Evolutionary conservation across 768 basidiomycete genomes (phyloP).

Genomic region (Jaapia argillacea): DNA sequence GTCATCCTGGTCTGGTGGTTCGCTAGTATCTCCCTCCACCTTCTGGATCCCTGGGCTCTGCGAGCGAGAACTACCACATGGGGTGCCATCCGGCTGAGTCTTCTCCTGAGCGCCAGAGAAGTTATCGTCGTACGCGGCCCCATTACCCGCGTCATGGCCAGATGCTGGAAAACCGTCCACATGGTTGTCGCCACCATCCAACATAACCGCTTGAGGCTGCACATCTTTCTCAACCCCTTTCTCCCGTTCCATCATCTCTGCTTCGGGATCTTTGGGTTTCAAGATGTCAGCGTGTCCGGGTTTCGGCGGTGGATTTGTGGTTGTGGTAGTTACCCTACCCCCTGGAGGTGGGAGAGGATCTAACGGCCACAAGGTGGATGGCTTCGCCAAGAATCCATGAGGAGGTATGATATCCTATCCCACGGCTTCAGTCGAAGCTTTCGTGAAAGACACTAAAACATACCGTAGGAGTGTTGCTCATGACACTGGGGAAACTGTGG

Average conservation of each 20-base stretch:
- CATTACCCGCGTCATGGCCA: neutral
- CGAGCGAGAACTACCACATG: neutral
- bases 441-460: slow-evolving; percentile 8
- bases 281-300: slow-evolving; percentile 42
- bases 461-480: slow-evolving; percentile 56
- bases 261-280: slow-evolving; percentile 21
- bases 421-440: too few relatives aligned
- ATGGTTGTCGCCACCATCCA: neutral
- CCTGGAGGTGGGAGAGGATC: slow-evolving; percentile 24
- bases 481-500: slow-evolving; percentile 71
- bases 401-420: slow-evolving; percentile 57
- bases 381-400: slow-evolving; percentile 52
- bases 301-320: slow-evolving; percentile 32
- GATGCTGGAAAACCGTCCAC: neutral
- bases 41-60: neutral
- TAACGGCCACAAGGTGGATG: slow-evolving; percentile 48
- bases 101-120: neutral
- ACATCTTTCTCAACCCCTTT: neutral
- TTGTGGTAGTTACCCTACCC: slow-evolving; percentile 26
- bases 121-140: neutral
- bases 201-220: neutral
- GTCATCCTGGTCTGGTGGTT: neutral
- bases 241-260: neutral
- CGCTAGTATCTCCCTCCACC: neutral
- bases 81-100: neutral